phyloP scores from a whole-genome alignment of 352 stramenopile genomes.

The Phytopythium ostracodes region DNA sequence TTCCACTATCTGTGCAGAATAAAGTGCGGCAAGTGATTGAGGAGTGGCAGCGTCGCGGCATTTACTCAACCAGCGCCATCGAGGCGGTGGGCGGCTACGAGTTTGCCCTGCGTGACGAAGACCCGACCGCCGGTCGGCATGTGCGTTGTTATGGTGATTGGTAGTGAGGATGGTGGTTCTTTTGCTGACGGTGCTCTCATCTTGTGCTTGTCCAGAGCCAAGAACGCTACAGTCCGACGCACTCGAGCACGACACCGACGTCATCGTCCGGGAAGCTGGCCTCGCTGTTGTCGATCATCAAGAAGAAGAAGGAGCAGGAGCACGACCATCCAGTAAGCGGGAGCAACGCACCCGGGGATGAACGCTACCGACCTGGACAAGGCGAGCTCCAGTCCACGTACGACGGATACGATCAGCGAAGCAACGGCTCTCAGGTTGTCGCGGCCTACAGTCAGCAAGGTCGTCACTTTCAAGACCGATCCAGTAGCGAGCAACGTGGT shows the following conservation, averaged over 20 bases:
- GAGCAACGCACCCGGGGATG: constrained; percentile 1
- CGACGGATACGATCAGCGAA: neutral
- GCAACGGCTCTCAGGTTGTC: neutral
- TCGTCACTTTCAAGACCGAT: constrained; percentile 1
- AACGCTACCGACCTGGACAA: constrained; percentile 10
- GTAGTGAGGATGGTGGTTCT: no score
- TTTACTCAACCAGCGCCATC: constrained; percentile 64
- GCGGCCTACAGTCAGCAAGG: neutral
- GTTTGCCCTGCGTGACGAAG: constrained; percentile 7
- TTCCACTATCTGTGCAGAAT: constrained; percentile 20
- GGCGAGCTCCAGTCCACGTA: constrained; percentile 2
- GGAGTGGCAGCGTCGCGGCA: constrained; percentile 71
- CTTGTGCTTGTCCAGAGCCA: neutral
- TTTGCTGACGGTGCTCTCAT: neutral
- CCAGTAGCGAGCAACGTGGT: neutral
- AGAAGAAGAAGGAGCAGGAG: constrained; percentile 69
- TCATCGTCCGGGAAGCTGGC: constrained; percentile 55
- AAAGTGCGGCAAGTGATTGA: constrained; percentile 69
- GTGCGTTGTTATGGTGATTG: no score
- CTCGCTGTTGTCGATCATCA: constrained; percentile 79
- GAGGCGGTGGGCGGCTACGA: constrained; percentile 52
- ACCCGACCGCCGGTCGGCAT: neutral
- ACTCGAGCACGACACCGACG: constrained; percentile 17
- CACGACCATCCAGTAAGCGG: constrained; percentile 13
- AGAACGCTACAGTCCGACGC: constrained; percentile 2